Evolutionary conservation across 2,329 filamentous ascomycete species (phyloP), one percentile per base, ranked within the genome.

Genomic region (Coniochaeta sp.): DNA sequence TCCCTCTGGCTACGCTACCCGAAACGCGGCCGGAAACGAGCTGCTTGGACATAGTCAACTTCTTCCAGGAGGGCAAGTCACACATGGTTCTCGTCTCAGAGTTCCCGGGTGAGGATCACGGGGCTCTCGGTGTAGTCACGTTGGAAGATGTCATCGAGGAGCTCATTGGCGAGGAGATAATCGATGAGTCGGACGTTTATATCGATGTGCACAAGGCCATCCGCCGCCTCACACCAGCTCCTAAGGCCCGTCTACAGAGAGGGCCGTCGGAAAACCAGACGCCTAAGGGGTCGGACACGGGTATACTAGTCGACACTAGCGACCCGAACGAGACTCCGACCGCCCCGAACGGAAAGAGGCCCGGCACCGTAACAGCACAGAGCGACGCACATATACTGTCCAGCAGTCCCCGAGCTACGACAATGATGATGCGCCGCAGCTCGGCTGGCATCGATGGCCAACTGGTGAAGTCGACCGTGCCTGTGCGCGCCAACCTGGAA

Each of bases 121-220:
- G 94, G 45, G 91, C 91, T 6, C 75, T 96, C 12, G 94, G 94
- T 52, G 94, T 99, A 3, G 90, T 99, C 14, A 99, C 94, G 0
- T 74, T 99, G 2, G 94, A 99, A 67, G 94, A 99, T 67, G 94
- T 99, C 4, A 99, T 99, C 63, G 94, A 99, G 68, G 94, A 99
- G 69, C 75, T 99, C 26, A 99, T 99, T 68, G 94, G 94, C 74
- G 94, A 99, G 87, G 94, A 99, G 78, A 99, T 97, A 57, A 95
- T 99, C 56, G 94, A 99, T 66, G 94, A 99, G 68, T 97, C 92
- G 0, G 94, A 99, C 68, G 94, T 99, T 10, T 99, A 95, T 63
- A 86, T 99, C 57, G 94, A 99, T 67, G 91, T 99, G 2, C 94
- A 97, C 76, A 97, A 97, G 73, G 94, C 94, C 20, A 96, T 99